Conservation (phyloP, 2,329 filamentous ascomycete species). For the Xylariaceae sp. region DNA sequence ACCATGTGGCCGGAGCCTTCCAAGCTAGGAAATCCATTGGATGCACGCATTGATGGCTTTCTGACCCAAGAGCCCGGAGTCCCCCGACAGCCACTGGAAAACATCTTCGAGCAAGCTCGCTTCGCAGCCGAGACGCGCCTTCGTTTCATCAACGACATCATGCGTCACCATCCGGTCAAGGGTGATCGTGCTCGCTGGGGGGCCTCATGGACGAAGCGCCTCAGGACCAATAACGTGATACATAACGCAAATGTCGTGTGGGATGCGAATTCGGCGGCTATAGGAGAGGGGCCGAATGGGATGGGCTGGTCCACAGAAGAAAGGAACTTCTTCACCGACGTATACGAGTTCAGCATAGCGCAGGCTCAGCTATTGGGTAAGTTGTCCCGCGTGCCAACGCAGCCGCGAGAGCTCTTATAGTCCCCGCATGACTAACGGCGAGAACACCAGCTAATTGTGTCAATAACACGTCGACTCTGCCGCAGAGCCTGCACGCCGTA, state of each 20-base stretch:
- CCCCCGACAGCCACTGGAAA: neutral
- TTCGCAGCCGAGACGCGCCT: slow-evolving; percentile 5
- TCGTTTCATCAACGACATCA: slow-evolving; percentile 5
- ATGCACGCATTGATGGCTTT: no score
- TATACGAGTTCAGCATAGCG: no score
- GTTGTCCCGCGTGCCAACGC: no score
- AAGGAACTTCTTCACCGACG: no score
- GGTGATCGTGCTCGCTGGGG: neutral
- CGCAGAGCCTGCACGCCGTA: neutral
- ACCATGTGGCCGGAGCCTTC: no score
- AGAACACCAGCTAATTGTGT: neutral
- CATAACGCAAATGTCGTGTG: neutral
- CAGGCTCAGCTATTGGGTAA: no score
- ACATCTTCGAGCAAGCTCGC: slow-evolving; percentile 1
- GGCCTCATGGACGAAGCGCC: neutral
- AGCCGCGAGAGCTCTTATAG: no score
- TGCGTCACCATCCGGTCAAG: slow-evolving; percentile 3
- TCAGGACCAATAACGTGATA: slow-evolving; percentile 2
- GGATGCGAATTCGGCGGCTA: no score
- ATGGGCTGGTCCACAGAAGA: no score
- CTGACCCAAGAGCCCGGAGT: no score
- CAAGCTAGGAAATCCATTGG: no score
- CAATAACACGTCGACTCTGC: neutral
- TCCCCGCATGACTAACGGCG: neutral
- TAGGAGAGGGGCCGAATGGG: no score